Evolutionary conservation across 306 rosid genomes (phyloP).

Genomic region (Alnus rubra): DNA sequence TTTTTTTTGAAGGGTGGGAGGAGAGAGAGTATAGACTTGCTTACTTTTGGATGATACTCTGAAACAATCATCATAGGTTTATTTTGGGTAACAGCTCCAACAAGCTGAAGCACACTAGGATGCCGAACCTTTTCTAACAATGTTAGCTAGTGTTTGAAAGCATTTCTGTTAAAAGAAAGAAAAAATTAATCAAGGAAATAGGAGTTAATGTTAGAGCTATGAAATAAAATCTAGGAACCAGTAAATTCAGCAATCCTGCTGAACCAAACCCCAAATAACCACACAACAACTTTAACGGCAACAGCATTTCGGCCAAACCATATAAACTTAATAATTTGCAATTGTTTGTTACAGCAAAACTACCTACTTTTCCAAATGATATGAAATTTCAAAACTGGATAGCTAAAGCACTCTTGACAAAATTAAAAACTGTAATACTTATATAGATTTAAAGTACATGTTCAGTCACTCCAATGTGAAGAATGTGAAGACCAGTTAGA

Average conservation of each 20-base stretch:
- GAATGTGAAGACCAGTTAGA: no score
- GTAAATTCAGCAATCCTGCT: conserved; percentile 12
- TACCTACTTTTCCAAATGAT: not conserved
- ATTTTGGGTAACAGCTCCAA: conserved; percentile 99
- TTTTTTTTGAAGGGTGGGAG: conserved; percentile 7
- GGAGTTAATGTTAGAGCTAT: conserved; percentile 14
- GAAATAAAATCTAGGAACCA: no score
- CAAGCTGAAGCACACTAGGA: conserved; percentile 95
- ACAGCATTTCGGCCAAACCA: conserved; percentile 21
- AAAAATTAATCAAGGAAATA: conserved; percentile 14
- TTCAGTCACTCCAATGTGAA: no score
- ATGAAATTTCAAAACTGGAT: not conserved
- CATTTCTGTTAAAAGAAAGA: conserved; percentile 51
- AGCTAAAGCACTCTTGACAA: no score
- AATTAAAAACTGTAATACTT: no score
- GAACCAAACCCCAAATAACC: conserved; percentile 30
- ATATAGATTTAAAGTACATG: no score
- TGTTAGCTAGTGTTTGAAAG: conserved; percentile 87
- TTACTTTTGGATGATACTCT: conserved; percentile 92
- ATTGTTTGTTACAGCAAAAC: not conserved
- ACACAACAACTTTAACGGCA: conserved; percentile 8
- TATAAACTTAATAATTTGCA: conserved; percentile 13
- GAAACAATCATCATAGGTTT: conserved; percentile 97
- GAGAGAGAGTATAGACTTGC: conserved; percentile 31
- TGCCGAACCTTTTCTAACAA: conserved; percentile 94